phyloP scores from a whole-genome alignment of 768 basidiomycete genomes.

The Trametes cubensis region DNA sequence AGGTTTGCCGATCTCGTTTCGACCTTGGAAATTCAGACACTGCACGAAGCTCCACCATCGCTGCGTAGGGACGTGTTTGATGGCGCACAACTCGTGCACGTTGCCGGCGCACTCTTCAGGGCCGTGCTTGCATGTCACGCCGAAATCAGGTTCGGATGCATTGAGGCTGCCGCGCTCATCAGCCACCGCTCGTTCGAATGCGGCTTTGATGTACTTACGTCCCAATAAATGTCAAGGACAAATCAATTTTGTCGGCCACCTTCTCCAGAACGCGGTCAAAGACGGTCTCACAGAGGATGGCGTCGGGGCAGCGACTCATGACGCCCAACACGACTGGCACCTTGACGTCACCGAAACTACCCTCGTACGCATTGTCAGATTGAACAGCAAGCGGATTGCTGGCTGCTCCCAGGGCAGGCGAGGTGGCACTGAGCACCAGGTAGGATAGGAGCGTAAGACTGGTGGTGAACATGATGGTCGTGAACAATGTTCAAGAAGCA shows the following conservation, averaged over 20 bases:
- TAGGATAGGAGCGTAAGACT: not conserved
- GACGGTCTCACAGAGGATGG: constrained; percentile 74
- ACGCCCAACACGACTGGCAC: constrained; percentile 60
- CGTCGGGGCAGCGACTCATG: constrained; percentile 81
- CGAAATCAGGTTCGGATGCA: constrained; percentile 66
- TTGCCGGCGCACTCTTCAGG: constrained; percentile 83
- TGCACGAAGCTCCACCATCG: constrained; percentile 84
- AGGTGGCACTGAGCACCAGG: not conserved
- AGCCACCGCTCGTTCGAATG: not conserved
- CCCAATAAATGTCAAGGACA: constrained; percentile 75
- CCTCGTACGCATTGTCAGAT: constrained; percentile 8
- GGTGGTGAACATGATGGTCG: constrained; percentile 16
- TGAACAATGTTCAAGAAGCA: constrained; percentile 1
- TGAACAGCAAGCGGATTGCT: constrained; percentile 3
- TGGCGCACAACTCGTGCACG: constrained; percentile 84
- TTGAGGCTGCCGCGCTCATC: constrained; percentile 50
- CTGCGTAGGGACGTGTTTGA: constrained; percentile 54
- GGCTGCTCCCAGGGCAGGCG: not conserved
- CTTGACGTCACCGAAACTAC: constrained; percentile 34
- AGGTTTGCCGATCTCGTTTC: constrained; percentile 63
- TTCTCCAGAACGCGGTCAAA: constrained; percentile 72
- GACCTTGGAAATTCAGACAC: constrained; percentile 76
- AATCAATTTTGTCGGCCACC: constrained; percentile 64
- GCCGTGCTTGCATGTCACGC: constrained; percentile 84
- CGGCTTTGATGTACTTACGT: constrained; percentile 48